Evolutionary conservation across 495 filamentous ascomycete species (phyloP).

Genomic region (Hypomontagnella submonticulosa): DNA sequence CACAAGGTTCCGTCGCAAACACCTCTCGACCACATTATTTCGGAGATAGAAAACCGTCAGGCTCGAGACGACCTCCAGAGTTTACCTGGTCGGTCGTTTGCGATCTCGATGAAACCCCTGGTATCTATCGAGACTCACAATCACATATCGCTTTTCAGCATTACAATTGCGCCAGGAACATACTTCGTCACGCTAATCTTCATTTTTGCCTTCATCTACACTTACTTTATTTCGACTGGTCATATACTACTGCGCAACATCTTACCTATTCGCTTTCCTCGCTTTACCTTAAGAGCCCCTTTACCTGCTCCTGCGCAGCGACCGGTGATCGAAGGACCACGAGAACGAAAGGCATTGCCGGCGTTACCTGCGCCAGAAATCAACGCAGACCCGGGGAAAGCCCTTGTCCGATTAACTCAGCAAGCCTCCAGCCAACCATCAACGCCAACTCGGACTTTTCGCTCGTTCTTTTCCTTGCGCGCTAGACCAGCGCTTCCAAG

Average conservation of each 20-base stretch:
- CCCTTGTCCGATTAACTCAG: conserved; percentile 38
- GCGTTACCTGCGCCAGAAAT: conserved; percentile 40
- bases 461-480: conserved; percentile 46
- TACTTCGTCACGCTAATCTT: conserved; percentile 62
- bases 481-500: conserved; percentile 38
- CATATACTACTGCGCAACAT: conserved; percentile 44
- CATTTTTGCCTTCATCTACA: conserved; percentile 59
- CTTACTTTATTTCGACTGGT: conserved; percentile 57
- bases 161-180: conserved; percentile 64
- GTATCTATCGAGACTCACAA: conserved; percentile 66
- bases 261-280: conserved; percentile 35
- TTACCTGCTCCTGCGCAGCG: conserved; percentile 17
- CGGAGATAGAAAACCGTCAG: neutral
- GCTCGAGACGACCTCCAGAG: conserved; percentile 32
- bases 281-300: conserved; percentile 28
- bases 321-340: conserved; percentile 31
- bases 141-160: conserved; percentile 60
- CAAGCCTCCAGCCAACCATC: conserved; percentile 20
- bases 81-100: conserved; percentile 32
- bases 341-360: conserved; percentile 5
- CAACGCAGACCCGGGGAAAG: conserved; percentile 49
- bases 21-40: neutral
- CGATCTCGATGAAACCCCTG: conserved; percentile 58
- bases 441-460: conserved; percentile 37
- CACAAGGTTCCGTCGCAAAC: neutral